Evolutionary conservation across 176 grass and related monocot species (phyloP), one percentile per base, ranked within the genome.

Genomic region (Triticum turgidum): DNA sequence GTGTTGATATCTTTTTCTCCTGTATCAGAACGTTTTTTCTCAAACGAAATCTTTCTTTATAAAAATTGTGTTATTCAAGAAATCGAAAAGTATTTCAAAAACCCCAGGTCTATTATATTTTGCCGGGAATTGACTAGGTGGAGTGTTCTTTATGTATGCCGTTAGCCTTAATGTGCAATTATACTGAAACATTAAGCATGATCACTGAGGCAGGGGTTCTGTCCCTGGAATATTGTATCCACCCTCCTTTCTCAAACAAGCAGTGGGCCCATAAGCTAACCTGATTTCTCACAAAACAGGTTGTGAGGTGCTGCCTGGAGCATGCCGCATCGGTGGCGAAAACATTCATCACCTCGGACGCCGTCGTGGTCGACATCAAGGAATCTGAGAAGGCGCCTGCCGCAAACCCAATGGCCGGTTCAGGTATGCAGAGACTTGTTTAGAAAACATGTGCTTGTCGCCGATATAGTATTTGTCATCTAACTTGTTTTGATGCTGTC

Each of bases 291-390:
- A 41, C 82, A 79, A 87, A 87, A 79, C 65, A 98, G 95, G 95
- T 98, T 25, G 95, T 98, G 83, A 98, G 95, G 76, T 98, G 93
- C 49, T 98, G 95, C 75, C 74, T 98, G 89, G 93, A 98, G 86
- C 93, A 98, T 79, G 96, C 96, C 1, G 80, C 96, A 5, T 98
- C 96, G 1, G 96, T 98, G 38, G 93, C 96, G 0, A 95, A 92
- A 77, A 98, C 93, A 32, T 98, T 98, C 91, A 83, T 98, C 65
- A 98, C 89, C 10, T 98, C 93, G 1, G 96, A 95, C 24, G 96
- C 94, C 9, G 96, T 95, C 34, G 96, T 98, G 1, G 96, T 98
- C 6, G 96, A 95, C 21, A 94, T 95, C 74, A 94, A 95, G 78
- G 91, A 83, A 62, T 39, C 91, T 0, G 96, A 95, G 84, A 63